A percentile compares a stretch with the other conserved stretches of the same genome.
phyloP scores from a whole-genome alignment of 2,329 filamentous ascomycete genomes.

The Alternaria infectoria region DNA sequence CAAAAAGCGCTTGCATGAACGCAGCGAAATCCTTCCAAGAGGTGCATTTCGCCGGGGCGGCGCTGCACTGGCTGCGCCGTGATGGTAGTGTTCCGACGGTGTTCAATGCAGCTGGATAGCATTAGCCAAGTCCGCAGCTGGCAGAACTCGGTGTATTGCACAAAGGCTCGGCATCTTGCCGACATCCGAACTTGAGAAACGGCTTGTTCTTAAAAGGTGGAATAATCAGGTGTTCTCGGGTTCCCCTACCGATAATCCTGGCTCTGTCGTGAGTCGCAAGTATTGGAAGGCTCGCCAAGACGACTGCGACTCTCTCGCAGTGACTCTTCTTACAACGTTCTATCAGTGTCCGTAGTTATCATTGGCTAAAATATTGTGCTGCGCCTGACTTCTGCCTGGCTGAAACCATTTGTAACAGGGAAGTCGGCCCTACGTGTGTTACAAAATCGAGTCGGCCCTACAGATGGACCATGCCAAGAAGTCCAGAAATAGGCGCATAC shows the following conservation, averaged over 20 bases:
- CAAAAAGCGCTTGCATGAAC: neutral
- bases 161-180: neutral
- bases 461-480: neutral
- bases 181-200: neutral
- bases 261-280: neutral
- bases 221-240: neutral
- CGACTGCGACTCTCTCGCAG: neutral
- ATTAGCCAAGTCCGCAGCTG: neutral
- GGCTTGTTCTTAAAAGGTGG: neutral
- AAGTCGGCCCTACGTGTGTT: neutral
- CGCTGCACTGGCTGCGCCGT: neutral
- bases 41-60: neutral
- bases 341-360: neutral
- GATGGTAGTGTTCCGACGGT: neutral
- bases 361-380: neutral
- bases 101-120: neutral
- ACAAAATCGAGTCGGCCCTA: neutral
- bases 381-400: neutral
- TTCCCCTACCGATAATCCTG: neutral
- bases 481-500: neutral
- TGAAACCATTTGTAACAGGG: neutral
- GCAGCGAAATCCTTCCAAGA: neutral
- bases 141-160: neutral
- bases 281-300: neutral
- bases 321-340: neutral